Base-by-base conservation (phyloP, 2,329 filamentous ascomycete species). In the Alternaria hordeiaustralica region DNA sequence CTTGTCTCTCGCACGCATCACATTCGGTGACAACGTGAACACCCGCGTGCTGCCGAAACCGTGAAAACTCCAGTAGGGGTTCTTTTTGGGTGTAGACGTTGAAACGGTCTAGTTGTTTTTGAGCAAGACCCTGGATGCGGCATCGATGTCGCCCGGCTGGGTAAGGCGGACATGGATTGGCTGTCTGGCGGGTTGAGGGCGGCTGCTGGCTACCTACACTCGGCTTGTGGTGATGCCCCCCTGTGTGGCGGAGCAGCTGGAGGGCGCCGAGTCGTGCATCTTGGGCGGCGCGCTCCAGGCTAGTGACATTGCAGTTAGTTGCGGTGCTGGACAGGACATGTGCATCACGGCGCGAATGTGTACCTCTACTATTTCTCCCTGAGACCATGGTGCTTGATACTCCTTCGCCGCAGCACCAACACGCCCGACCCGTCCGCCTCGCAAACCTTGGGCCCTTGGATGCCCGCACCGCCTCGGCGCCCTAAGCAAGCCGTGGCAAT, bases 401-500 rank as follows among this genome's bases (percentile, higher is more conserved):
- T 54, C 55, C 61, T 64, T 46, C 56, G 44, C 45, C 63, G 55
- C 60, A 60, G 58, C 61, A 55, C 58, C 41, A 49, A 18, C 41
- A 26, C 23, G 56, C 50, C 41, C 53, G 44, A 41, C 23, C 23
- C 54, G 47, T 45, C 64, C 58, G 49, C 60, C 61, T 25, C 61
- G 58, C 58, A 41, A 41, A 41, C 46, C 61, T 41, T 41, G 36
- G 36, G 53, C 50, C 50, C 54, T 63, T 67, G 58, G 60, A 66
- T 67, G 66, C 60, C 54, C 66, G 51, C 46, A 49, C 36, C 61
- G 53, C 58, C 41, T 44, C 43, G 46, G 54, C 56, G 28, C 60
- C 60, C 59, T 67, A 60, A 71, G 56, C 56, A 61, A 55, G 61
- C 68, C 67, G 67, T 67, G 71, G 70, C 68, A 60, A 63, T 58